These are phyloP conservation scores for Ophiostoma himal-ulmi DNA, from an alignment of 2,329 filamentous ascomycete genomes.

Conservation along the genomic window DNA sequence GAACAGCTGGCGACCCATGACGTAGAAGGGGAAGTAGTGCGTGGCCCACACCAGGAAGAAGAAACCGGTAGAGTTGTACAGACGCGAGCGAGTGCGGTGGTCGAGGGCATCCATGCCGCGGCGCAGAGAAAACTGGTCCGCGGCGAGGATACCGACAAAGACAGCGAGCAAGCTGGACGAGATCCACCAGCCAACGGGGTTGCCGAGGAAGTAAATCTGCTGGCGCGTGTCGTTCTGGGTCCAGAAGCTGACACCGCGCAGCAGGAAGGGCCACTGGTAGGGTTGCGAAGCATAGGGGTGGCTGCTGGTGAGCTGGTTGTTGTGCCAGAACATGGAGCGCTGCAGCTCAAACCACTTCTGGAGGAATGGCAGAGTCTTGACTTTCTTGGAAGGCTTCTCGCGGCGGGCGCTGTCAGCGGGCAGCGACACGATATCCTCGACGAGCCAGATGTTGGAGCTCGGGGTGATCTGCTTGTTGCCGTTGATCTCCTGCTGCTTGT, in stretches of 20 bases:
- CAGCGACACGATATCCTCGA: constrained; percentile 83
- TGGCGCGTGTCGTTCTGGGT: constrained; percentile 90
- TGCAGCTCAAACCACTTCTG: constrained; percentile 95
- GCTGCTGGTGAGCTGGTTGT: constrained; percentile 93
- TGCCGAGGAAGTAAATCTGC: constrained; percentile 98
- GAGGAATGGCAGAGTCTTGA: constrained; percentile 82
- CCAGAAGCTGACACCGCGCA: constrained; percentile 98
- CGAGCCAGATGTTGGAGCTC: constrained; percentile 89
- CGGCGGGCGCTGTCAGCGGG: constrained; percentile 65
- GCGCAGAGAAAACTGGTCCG: constrained; percentile 88
- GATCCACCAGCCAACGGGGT: constrained; percentile 96
- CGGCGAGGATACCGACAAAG: constrained; percentile 83
- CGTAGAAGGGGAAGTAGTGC: constrained; percentile 94
- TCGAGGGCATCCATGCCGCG: constrained; percentile 91
- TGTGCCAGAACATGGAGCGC: constrained; percentile 98
- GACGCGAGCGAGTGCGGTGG: constrained; percentile 81
- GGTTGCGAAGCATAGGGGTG: constrained; percentile 94
- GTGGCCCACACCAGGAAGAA: constrained; percentile 98
- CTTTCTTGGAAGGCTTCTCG: constrained; percentile 66
- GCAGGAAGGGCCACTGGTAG: constrained; percentile 95
- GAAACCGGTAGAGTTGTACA: constrained; percentile 98
- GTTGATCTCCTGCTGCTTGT: constrained; percentile 97
- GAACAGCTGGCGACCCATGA: constrained; percentile 98
- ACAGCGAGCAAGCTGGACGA: constrained; percentile 87
- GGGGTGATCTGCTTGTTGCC: constrained; percentile 93